A percentile compares a stretch with the other conserved stretches of the same genome.
These are phyloP conservation scores for Sarcocystis neurona DNA, from an alignment of 169 alveolate genomes.

Conservation along the genomic window DNA sequence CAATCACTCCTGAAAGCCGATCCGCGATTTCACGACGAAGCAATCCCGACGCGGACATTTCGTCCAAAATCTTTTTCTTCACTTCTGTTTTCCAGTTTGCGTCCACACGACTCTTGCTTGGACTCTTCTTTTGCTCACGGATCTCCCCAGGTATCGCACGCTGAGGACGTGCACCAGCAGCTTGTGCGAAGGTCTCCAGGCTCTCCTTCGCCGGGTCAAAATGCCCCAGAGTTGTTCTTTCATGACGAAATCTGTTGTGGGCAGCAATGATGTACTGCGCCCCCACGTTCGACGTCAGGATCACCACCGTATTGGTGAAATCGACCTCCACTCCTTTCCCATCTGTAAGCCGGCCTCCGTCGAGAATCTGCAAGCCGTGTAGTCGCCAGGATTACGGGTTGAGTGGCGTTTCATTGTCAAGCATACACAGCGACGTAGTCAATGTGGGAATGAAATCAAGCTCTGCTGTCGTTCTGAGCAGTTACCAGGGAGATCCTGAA, in stretches of 20 bases:
- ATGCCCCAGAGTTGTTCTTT: neutral
- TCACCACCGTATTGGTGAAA: constrained; percentile 40
- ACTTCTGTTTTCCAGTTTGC: constrained; percentile 19
- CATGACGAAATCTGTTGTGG: neutral
- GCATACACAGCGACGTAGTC: neutral
- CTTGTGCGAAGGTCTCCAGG: constrained; percentile 46
- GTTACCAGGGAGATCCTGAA: neutral
- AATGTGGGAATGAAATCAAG: neutral
- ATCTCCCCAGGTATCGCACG: neutral
- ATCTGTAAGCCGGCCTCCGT: constrained; percentile 71
- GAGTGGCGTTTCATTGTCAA: neutral
- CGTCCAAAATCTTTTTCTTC: constrained; percentile 6
- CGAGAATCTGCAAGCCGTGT: constrained; percentile 28
- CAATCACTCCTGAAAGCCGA: constrained; percentile 29
- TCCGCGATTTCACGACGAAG: constrained; percentile 39
- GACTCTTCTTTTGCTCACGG: neutral
- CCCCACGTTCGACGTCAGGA: constrained; percentile 47
- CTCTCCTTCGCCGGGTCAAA: constrained; percentile 32
- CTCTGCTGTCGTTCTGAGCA: neutral
- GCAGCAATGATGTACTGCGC: constrained; percentile 61
- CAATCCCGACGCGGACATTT: constrained; percentile 32
- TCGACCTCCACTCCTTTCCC: constrained; percentile 78
- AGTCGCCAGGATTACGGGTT: neutral
- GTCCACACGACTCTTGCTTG: neutral
- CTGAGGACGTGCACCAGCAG: neutral